phyloP scores from a whole-genome alignment of 169 alveolate genomes.

The Plasmodium billcollinsi region DNA sequence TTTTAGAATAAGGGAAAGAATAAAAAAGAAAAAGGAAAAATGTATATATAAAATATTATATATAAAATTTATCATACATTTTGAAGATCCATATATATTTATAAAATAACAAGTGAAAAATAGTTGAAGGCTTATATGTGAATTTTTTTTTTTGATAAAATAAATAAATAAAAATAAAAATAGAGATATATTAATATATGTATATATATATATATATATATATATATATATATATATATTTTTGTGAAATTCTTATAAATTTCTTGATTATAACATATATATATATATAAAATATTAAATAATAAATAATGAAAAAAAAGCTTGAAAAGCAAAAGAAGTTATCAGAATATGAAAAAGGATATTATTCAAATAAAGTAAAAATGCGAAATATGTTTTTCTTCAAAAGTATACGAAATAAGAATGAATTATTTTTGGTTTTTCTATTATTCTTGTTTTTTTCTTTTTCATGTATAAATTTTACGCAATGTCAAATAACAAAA shows the following conservation, averaged over 20 bases:
- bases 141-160: too few relatives aligned
- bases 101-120: too few relatives aligned
- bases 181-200: neutral
- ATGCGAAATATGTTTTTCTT: constrained; percentile 9
- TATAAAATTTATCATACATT: too few relatives aligned
- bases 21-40: too few relatives aligned
- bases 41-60: too few relatives aligned
- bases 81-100: too few relatives aligned
- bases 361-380: constrained; percentile 27
- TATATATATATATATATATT: constrained; percentile 18
- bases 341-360: constrained; percentile 9
- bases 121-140: too few relatives aligned
- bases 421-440: constrained; percentile 12
- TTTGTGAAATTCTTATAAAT: neutral
- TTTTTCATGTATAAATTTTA: constrained; percentile 27
- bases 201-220: constrained; percentile 14
- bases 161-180: too few relatives aligned
- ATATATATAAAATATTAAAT: constrained; percentile 19
- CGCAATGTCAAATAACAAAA: constrained; percentile 77
- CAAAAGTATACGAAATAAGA: constrained; percentile 35
- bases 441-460: constrained; percentile 10
- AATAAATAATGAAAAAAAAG: constrained; percentile 52
- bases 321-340: constrained; percentile 2
- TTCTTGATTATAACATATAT: neutral
- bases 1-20: too few relatives aligned